phyloP scores from a whole-genome alignment of 352 stramenopile species.

The Phytopythium boreale region DNA sequence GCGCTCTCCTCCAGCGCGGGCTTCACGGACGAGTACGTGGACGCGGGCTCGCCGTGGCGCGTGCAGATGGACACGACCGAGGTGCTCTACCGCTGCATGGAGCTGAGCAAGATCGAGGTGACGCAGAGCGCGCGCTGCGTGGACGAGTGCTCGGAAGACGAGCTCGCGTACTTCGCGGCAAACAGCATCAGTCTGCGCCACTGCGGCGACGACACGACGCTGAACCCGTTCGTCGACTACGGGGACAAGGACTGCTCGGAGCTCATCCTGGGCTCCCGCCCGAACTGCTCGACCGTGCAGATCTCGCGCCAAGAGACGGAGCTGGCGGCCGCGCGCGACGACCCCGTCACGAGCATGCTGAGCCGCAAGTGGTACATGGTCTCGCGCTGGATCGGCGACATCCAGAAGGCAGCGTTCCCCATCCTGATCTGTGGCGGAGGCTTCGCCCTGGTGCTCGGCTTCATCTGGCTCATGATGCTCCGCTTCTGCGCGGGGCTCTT shows the following conservation, averaged over 20 bases:
- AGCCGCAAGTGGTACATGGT: conserved; percentile 72
- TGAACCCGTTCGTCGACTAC: conserved; percentile 57
- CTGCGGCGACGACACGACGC: conserved; percentile 36
- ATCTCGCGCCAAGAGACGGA: conserved; percentile 36
- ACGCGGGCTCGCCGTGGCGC: conserved; percentile 56
- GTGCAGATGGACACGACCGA: conserved; percentile 59
- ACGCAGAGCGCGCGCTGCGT: conserved; percentile 44
- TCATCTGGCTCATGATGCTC: conserved; percentile 74
- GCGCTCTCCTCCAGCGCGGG: conserved; percentile 18
- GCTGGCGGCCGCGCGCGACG: conserved; percentile 32
- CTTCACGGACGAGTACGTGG: conserved; percentile 38
- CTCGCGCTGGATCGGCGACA: conserved; percentile 69
- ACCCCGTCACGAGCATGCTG: conserved; percentile 55
- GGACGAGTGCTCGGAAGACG: conserved; percentile 55
- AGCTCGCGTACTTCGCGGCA: conserved; percentile 30
- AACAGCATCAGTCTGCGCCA: conserved; percentile 20
- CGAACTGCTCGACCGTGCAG: conserved; percentile 58
- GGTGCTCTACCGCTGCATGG: conserved; percentile 69
- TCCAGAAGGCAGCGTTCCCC: conserved; percentile 72
- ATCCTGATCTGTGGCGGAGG: conserved; percentile 74
- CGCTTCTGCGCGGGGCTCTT: conserved; percentile 76
- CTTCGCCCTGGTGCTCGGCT: conserved; percentile 62
- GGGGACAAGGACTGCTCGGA: conserved; percentile 43
- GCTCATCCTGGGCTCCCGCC: conserved; percentile 29
- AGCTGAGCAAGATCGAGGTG: conserved; percentile 52